Percentiles rank a stretch among this genome's conserved stretches.
Conservation (phyloP, 305 asterid species). For the Rubia peregrina region DNA sequence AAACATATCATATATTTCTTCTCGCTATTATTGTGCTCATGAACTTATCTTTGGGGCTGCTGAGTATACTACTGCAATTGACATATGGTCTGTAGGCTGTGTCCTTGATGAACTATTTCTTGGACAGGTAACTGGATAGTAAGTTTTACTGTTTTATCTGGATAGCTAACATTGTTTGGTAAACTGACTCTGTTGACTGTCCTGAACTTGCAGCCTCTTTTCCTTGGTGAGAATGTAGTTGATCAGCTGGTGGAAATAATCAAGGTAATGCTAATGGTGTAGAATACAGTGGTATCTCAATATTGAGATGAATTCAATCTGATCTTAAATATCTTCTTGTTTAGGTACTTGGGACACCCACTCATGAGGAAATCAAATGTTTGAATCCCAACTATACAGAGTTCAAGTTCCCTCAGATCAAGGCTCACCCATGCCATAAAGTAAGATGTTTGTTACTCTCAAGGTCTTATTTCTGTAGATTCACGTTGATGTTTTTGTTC, state of each 20-base stretch:
- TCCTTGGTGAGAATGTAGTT: slow-evolving; percentile 92
- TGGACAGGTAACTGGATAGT: slow-evolving; percentile 57
- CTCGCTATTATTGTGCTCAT: slow-evolving; percentile 85
- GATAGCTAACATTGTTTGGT: background rate
- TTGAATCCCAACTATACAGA: slow-evolving; percentile 87
- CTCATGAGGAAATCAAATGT: slow-evolving; percentile 66
- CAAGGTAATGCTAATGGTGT: slow-evolving; percentile 41
- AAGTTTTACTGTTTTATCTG: background rate
- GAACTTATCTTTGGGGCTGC: slow-evolving; percentile 86
- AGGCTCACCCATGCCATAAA: slow-evolving; percentile 92
- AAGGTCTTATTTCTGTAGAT: background rate
- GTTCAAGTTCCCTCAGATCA: slow-evolving; percentile 74
- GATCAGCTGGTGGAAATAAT: slow-evolving; percentile 88
- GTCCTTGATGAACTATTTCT: slow-evolving; percentile 84
- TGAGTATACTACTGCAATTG: slow-evolving; percentile 84
- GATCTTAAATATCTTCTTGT: background rate
- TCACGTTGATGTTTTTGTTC: background rate
- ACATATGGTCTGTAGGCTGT: slow-evolving; percentile 87
- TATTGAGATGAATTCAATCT: background rate
- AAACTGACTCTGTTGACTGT: slow-evolving; percentile 15
- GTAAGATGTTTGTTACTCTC: slow-evolving; percentile 22
- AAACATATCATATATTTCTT: slow-evolving; percentile 77
- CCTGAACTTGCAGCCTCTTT: slow-evolving; percentile 50
- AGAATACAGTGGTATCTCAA: slow-evolving; percentile 4
- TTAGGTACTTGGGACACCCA: slow-evolving; percentile 26